phyloP scores from a whole-genome alignment of 1,139 yeast genomes.

The Scheffersomyces insectosa region DNA sequence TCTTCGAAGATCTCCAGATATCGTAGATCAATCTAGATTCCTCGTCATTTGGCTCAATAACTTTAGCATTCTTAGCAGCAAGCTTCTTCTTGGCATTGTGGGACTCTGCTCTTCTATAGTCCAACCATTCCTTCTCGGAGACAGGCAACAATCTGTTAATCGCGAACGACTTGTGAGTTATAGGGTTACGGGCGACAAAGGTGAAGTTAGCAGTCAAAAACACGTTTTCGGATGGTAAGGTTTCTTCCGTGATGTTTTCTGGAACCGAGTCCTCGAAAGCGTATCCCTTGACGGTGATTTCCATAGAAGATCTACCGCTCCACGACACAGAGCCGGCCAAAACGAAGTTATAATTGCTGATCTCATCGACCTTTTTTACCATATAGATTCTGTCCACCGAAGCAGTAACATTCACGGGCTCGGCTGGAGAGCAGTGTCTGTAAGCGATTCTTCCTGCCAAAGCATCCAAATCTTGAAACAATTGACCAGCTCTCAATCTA shows the following conservation, averaged over 20 bases:
- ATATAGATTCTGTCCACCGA: slow-evolving; percentile 90
- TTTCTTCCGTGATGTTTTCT: slow-evolving; percentile 44
- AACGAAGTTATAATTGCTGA: slow-evolving; percentile 71
- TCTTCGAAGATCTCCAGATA: slow-evolving; percentile 67
- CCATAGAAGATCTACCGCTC: slow-evolving; percentile 96
- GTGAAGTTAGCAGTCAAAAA: slow-evolving; percentile 90
- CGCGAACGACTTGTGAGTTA: slow-evolving; percentile 83
- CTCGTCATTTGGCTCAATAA: slow-evolving; percentile 69
- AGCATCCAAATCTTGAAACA: slow-evolving; percentile 89
- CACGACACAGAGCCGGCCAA: slow-evolving; percentile 88
- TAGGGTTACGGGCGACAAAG: slow-evolving; percentile 91
- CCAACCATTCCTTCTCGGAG: slow-evolving; percentile 74
- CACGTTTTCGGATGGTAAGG: slow-evolving; percentile 44
- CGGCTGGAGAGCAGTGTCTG: slow-evolving; percentile 85
- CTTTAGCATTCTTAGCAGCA: slow-evolving; percentile 63
- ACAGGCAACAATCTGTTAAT: slow-evolving; percentile 78
- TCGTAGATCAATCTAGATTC: slow-evolving; percentile 76
- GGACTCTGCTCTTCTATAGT: slow-evolving; percentile 84
- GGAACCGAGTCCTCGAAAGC: slow-evolving; percentile 60
- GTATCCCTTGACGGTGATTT: slow-evolving; percentile 85
- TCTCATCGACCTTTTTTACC: slow-evolving; percentile 81
- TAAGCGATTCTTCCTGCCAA: slow-evolving; percentile 87
- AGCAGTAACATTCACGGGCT: slow-evolving; percentile 92
- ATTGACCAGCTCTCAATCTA: slow-evolving; percentile 83
- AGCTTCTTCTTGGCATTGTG: slow-evolving; percentile 83